Base-by-base conservation (phyloP, 768 basidiomycete species). In the Mycena belliarum region DNA sequence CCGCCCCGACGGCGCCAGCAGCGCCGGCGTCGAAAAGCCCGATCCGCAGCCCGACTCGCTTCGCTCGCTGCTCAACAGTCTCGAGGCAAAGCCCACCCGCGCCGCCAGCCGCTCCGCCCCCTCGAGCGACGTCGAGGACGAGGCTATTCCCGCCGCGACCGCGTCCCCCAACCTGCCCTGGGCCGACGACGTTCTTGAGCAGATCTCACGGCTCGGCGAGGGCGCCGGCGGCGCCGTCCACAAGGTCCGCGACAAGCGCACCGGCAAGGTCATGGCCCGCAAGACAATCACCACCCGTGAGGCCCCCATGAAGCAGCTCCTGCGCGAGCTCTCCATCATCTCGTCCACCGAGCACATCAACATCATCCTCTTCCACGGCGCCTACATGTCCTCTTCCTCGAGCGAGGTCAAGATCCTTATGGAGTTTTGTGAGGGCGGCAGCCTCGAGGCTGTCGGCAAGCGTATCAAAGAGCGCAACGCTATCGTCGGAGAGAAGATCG, bases 181-280 rank as follows among this genome's bases (percentile, higher is more conserved):
- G 80, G 80, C 83, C 9, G 91, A 93, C 69, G 82, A 83, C 53
- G 68, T 85, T 55, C 79, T 98, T 54, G 89, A 94, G 63, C 89
- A 91, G 63, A 61, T 94, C 10, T 71, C 76, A 15, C 84, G 92
- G 52, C 77, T 99, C 2, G 97, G 97, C 20, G 95, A 98, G 68
- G 97, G 97, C 40, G 93, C 95, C 53, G 95, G 95, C 44, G 97
- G 97, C 44, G 95, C 94, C 9, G 97, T 99, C 12, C 88, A 96
- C 72, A 95, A 93, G 73, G 95, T 98, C 45, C 84, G 79, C 70
- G 93, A 97, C 72, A 87, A 80, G 68, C 87, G 88, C 52, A 91
- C 86, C 1, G 85, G 84, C 32, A 77, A 79, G 70, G 82, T 95
- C 65, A 88, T 97, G 84, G 97, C 97, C 6, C 86, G 95, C 68